phyloP scores from a whole-genome alignment of 768 basidiomycete species.

The Panellus pusillus region DNA sequence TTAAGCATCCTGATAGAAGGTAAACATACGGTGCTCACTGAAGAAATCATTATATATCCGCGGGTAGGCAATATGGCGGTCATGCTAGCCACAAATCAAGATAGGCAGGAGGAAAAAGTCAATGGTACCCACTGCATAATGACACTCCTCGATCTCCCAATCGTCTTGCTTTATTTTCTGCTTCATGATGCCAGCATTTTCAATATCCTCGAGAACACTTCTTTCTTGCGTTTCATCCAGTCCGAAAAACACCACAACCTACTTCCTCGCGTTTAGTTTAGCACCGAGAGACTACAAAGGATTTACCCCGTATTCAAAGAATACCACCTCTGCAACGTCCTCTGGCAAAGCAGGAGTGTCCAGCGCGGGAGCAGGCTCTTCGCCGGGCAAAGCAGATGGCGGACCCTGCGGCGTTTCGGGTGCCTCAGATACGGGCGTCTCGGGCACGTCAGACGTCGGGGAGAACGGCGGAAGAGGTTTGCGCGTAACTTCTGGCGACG shows the following conservation, averaged over 20 bases:
- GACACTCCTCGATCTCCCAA: slow-evolving; percentile 94
- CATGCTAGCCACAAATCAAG: slow-evolving; percentile 54
- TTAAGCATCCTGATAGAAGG: slow-evolving; percentile 8
- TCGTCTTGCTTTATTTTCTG: slow-evolving; percentile 60
- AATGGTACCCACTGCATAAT: slow-evolving; percentile 67
- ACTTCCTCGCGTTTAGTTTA: background rate
- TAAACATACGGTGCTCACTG: slow-evolving; percentile 51
- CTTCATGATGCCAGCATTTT: slow-evolving; percentile 67
- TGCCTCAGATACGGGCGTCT: slow-evolving; percentile 15
- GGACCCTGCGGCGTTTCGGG: slow-evolving; percentile 14
- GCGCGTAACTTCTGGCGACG: slow-evolving; percentile 40
- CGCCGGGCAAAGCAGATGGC: background rate
- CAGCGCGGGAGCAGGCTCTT: background rate
- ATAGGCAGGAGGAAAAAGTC: slow-evolving; percentile 2
- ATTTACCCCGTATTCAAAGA: slow-evolving; percentile 77
- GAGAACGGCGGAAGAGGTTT: slow-evolving; percentile 17
- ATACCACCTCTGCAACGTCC: slow-evolving; percentile 70
- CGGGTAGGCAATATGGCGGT: slow-evolving; percentile 79
- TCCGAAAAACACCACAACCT: slow-evolving; percentile 85
- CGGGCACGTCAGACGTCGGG: background rate
- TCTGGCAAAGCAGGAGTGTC: slow-evolving; percentile 35
- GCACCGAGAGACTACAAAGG: too few relatives aligned
- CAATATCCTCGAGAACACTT: slow-evolving; percentile 82
- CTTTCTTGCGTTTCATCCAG: slow-evolving; percentile 76
- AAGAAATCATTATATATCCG: slow-evolving; percentile 97